phyloP scores from a whole-genome alignment of 164 flowering plant species.

The Berberis vulgaris region DNA sequence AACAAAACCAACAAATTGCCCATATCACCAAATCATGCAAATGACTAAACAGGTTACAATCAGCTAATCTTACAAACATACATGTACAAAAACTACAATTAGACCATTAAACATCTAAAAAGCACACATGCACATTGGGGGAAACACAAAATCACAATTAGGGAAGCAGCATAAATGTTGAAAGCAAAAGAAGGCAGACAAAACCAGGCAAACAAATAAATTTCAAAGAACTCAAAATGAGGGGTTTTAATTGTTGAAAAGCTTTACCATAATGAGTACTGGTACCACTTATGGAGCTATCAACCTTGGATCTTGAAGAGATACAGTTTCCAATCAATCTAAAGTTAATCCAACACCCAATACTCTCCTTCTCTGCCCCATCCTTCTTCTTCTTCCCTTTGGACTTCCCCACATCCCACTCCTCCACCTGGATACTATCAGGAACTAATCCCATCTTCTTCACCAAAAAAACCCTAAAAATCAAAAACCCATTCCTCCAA shows the following conservation, averaged over 20 bases:
- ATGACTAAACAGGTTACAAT: too few relatives aligned
- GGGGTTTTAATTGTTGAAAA: background rate
- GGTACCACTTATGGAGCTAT: constrained; percentile 52
- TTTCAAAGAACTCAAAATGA: background rate
- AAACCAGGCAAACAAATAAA: constrained; percentile 4
- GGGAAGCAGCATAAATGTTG: too few relatives aligned
- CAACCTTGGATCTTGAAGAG: constrained; percentile 73
- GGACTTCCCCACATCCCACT: constrained; percentile 41
- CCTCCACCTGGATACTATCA: constrained; percentile 34
- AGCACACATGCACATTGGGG: too few relatives aligned
- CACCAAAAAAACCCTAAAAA: constrained; percentile 12
- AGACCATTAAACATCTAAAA: too few relatives aligned
- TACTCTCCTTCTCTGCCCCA: constrained; percentile 18
- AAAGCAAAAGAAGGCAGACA: background rate
- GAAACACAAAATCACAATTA: too few relatives aligned
- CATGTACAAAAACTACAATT: too few relatives aligned
- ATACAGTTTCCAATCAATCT: constrained; percentile 45
- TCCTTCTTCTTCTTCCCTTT: constrained; percentile 35
- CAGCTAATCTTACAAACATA: too few relatives aligned
- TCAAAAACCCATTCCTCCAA: constrained; percentile 22
- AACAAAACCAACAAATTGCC: too few relatives aligned
- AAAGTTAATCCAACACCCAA: constrained; percentile 55
- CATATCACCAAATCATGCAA: too few relatives aligned
- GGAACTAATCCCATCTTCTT: constrained; percentile 46
- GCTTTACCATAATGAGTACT: constrained; percentile 45